Evolutionary conservation across 345 rosid species (phyloP).

Genomic region (Eucalyptus globulus): DNA sequence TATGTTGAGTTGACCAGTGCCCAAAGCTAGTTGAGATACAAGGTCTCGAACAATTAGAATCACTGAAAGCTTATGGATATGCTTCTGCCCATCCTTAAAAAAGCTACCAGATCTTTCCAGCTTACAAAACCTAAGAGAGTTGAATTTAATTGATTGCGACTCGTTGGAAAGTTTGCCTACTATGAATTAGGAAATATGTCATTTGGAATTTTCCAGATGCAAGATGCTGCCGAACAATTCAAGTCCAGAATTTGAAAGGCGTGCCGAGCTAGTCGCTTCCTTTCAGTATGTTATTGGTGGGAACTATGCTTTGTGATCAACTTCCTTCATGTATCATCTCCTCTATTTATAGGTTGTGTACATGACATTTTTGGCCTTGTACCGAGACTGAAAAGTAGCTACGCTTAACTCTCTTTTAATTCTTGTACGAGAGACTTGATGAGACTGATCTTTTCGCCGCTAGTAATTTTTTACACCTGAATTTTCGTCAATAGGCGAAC

Average conservation of each 20-base stretch:
- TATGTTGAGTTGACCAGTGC: too few relatives aligned
- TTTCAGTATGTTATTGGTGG: fast-evolving
- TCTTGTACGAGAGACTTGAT: neutral
- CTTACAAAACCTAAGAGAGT: neutral
- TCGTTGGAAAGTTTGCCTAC: neutral
- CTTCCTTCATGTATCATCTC: neutral
- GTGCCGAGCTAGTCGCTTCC: neutral
- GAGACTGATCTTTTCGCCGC: neutral
- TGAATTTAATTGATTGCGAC: neutral
- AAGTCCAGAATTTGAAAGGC: neutral
- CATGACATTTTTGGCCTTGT: neutral
- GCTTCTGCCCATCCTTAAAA: neutral
- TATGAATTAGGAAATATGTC: neutral
- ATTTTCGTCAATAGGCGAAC: too few relatives aligned
- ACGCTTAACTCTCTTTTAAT: neutral
- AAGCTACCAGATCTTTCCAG: neutral
- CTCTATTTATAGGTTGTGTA: neutral
- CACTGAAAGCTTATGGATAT: neutral
- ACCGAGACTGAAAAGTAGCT: neutral
- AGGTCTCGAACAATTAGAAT: neutral
- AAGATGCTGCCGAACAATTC: neutral
- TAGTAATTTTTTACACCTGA: neutral
- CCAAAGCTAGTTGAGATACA: too few relatives aligned
- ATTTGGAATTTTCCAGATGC: neutral
- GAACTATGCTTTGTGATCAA: neutral